Evolutionary conservation across 2,329 filamentous ascomycete species (phyloP).

Genomic region (Botrytis fabae): DNA sequence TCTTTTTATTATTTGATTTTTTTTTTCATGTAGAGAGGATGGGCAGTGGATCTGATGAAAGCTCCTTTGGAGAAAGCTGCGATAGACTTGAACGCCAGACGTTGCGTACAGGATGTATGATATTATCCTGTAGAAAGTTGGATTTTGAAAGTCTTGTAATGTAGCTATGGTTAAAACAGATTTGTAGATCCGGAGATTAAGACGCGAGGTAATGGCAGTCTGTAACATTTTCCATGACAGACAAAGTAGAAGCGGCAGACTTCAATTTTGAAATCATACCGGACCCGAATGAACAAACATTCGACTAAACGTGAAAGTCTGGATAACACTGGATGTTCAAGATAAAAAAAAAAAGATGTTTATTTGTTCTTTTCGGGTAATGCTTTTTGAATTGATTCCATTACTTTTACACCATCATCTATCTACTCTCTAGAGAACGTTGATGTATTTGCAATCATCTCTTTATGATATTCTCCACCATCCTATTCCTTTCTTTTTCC

Average conservation of each 20-base stretch:
- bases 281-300: no score
- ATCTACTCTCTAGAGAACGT: conserved; percentile 21
- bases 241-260: no score
- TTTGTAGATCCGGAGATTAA: background rate
- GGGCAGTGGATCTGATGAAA: background rate
- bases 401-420: conserved; percentile 20
- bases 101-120: background rate
- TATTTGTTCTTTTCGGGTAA: background rate
- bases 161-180: background rate
- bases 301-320: background rate
- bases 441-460: conserved; percentile 32
- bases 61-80: background rate
- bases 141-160: background rate
- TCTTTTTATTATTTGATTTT: conserved; percentile 5
- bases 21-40: background rate
- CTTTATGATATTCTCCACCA: conserved; percentile 11
- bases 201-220: background rate
- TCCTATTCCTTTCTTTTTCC: conserved; percentile 15
- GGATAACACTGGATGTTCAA: background rate
- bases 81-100: background rate
- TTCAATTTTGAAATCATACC: no score
- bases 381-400: conserved; percentile 7
- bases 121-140: background rate
- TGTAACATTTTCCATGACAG: background rate
- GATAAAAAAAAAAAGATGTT: background rate